Conservation (phyloP, 768 basidiomycete species). For the Lanmaoa rubissima region DNA sequence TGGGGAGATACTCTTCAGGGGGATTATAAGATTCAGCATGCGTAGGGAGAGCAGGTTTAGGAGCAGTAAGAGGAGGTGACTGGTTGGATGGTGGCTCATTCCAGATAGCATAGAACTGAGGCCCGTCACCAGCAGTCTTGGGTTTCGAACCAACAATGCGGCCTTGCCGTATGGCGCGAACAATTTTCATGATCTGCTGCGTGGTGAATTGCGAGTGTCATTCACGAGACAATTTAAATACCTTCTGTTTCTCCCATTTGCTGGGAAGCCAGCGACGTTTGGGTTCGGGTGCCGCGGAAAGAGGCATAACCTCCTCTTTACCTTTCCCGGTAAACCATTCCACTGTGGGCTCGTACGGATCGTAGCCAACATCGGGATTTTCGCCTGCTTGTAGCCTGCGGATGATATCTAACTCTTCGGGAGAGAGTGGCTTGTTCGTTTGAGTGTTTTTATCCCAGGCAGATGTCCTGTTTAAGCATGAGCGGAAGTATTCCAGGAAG, state of each 20-base stretch:
- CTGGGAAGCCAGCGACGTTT: constrained; percentile 96
- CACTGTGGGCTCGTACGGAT: constrained; percentile 90
- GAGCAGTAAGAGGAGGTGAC: constrained; percentile 88
- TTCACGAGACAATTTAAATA: constrained; percentile 28
- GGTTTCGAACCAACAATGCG: constrained; percentile 91
- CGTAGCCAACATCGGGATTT: constrained; percentile 85
- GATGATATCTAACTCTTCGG: constrained; percentile 94
- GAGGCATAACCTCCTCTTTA: constrained; percentile 91
- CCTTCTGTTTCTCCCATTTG: constrained; percentile 99
- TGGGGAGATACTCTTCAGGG: constrained; percentile 92
- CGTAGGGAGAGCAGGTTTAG: constrained; percentile 84
- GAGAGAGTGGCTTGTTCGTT: constrained; percentile 78
- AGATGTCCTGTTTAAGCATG: constrained; percentile 61
- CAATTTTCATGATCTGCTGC: constrained; percentile 96
- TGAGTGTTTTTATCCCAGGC: constrained; percentile 90
- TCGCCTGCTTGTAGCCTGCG: constrained; percentile 86
- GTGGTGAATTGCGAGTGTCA: constrained; percentile 1
- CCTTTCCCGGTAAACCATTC: constrained; percentile 99
- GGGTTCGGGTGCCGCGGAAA: constrained; percentile 89
- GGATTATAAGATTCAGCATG: constrained; percentile 99
- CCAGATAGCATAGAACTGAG: constrained; percentile 88
- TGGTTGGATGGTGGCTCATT: constrained; percentile 70
- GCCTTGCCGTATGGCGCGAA: constrained; percentile 95
- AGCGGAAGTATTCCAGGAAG: not conserved
- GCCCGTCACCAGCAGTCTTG: constrained; percentile 59